A percentile compares a stretch with the other conserved stretches of the same genome.
Conservation (phyloP, 2,329 filamentous ascomycete genomes). For the Colletotrichum sp. region DNA sequence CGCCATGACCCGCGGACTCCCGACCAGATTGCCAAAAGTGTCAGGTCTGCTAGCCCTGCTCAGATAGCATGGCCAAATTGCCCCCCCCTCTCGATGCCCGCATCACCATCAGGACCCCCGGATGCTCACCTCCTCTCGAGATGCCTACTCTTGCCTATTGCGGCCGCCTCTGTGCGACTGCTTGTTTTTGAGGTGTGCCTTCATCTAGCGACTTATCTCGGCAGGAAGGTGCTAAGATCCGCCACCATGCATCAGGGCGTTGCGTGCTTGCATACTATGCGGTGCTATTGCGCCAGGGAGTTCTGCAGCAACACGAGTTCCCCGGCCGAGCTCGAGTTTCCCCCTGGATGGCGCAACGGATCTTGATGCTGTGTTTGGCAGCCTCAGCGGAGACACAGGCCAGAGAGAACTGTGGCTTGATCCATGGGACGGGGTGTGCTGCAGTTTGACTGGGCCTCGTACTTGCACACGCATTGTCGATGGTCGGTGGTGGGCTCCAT, state of each 20-base stretch:
- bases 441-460: not conserved
- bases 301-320: conserved; percentile 2
- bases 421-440: not conserved
- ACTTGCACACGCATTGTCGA: not conserved
- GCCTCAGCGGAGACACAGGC: not conserved
- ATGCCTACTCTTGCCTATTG: conserved; percentile 1
- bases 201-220: not conserved
- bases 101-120: not conserved
- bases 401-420: not conserved
- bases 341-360: conserved; percentile 8
- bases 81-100: not conserved
- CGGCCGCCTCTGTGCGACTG: not conserved
- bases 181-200: not conserved
- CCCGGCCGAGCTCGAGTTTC: not conserved
- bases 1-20: conserved; percentile 1
- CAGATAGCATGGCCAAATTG: not conserved
- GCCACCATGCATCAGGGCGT: conserved; percentile 13
- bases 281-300: not conserved
- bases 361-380: conserved; percentile 1
- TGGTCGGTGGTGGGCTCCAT: not conserved
- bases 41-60: not conserved
- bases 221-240: conserved; percentile 1
- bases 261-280: not conserved
- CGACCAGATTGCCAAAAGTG: not conserved
- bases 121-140: not conserved